phyloP scores from a whole-genome alignment of 345 rosid genomes.

The Firmiana major region DNA sequence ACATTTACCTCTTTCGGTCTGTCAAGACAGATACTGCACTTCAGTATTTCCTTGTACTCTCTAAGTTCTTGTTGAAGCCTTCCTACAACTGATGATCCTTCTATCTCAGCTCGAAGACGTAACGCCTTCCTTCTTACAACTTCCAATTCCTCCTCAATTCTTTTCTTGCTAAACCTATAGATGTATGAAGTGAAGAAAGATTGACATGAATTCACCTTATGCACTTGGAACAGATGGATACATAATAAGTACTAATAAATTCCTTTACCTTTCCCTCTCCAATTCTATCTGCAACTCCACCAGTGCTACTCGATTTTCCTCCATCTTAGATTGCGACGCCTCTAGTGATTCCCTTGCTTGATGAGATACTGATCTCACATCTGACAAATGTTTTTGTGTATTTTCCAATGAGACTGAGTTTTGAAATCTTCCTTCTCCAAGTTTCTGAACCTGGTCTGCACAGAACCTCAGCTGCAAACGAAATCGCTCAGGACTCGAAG shows the following conservation, averaged over 20 bases:
- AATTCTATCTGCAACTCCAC: slow-evolving; percentile 56
- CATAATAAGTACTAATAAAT: background rate
- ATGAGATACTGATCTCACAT: slow-evolving; percentile 49
- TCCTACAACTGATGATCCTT: slow-evolving; percentile 64
- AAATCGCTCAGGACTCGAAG: slow-evolving; percentile 12
- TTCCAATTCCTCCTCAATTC: slow-evolving; percentile 77
- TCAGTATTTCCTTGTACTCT: slow-evolving; percentile 86
- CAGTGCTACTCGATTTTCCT: slow-evolving; percentile 44
- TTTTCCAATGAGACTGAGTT: slow-evolving; percentile 45
- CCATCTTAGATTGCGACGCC: slow-evolving; percentile 60
- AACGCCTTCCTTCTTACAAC: slow-evolving; percentile 58
- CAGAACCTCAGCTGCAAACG: slow-evolving; percentile 65
- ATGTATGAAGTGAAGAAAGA: background rate
- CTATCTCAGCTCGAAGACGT: slow-evolving; percentile 51
- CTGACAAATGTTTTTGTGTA: slow-evolving; percentile 60
- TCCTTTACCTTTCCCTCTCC: slow-evolving; percentile 71
- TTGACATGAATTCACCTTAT: background rate
- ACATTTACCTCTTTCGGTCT: slow-evolving; percentile 78
- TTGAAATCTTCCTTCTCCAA: slow-evolving; percentile 61
- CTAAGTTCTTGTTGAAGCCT: slow-evolving; percentile 75
- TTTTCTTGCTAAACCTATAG: slow-evolving; percentile 68
- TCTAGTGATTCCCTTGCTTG: slow-evolving; percentile 66
- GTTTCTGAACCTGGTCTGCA: slow-evolving; percentile 66
- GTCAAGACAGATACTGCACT: slow-evolving; percentile 84
- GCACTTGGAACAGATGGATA: background rate